phyloP scores from a whole-genome alignment of 495 filamentous ascomycete genomes.

The Collariella sp. region DNA sequence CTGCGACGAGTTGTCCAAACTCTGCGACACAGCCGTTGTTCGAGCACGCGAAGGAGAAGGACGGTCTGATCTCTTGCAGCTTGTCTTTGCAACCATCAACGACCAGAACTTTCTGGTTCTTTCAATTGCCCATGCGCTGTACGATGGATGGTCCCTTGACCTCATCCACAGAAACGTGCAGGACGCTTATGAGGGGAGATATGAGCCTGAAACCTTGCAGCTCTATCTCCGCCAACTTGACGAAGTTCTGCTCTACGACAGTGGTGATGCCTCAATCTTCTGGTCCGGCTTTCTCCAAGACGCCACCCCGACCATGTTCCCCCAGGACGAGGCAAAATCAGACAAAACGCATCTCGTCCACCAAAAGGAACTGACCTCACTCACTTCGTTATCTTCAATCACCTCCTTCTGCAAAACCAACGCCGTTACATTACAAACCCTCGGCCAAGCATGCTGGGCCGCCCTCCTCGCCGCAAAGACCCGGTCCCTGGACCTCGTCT shows the following conservation, averaged over 20 bases:
- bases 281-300: slow-evolving; percentile 53
- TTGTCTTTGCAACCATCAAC: slow-evolving; percentile 30
- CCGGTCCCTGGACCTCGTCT: slow-evolving; percentile 53
- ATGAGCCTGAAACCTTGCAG: slow-evolving; percentile 33
- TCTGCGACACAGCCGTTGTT: slow-evolving; percentile 25
- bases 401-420: slow-evolving; percentile 47
- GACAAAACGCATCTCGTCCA: slow-evolving; percentile 19
- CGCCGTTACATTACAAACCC: slow-evolving; percentile 53
- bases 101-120: slow-evolving; percentile 46
- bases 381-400: slow-evolving; percentile 25
- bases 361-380: slow-evolving; percentile 42
- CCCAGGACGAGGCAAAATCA: not conserved
- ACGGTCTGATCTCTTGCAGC: slow-evolving; percentile 34
- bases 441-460: slow-evolving; percentile 59
- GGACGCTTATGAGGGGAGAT: slow-evolving; percentile 44
- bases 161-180: slow-evolving; percentile 59
- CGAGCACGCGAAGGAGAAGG: slow-evolving; percentile 21
- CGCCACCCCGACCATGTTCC: slow-evolving; percentile 32
- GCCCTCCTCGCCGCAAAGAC: slow-evolving; percentile 49
- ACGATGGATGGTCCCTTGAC: slow-evolving; percentile 66
- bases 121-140: slow-evolving; percentile 70
- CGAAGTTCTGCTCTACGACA: slow-evolving; percentile 30
- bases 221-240: slow-evolving; percentile 32
- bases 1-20: slow-evolving; percentile 16
- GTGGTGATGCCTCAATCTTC: slow-evolving; percentile 40